These are phyloP conservation scores for Vaccinium vitisidaea DNA, from an alignment of 148 eudicot species.

Conservation along the genomic window DNA sequence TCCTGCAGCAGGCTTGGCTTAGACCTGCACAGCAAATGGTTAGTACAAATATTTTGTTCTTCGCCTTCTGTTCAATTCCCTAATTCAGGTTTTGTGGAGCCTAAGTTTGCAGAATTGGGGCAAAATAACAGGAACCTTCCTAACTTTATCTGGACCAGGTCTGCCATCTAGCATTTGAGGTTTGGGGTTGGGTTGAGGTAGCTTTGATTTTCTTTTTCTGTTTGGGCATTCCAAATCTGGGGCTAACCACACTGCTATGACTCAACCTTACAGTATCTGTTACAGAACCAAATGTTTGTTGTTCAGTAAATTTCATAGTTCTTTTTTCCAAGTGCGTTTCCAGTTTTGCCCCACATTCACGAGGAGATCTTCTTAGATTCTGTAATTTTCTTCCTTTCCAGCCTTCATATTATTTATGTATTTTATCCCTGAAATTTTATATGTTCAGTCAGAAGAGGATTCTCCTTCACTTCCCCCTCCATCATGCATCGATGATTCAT, in stretches of 20 bases:
- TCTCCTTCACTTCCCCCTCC: constrained; percentile 30
- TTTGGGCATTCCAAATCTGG: not conserved
- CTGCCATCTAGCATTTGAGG: not conserved
- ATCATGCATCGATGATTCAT: constrained; percentile 64
- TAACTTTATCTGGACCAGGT: not conserved
- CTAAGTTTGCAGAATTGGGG: constrained; percentile 2
- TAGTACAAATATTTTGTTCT: constrained; percentile 16
- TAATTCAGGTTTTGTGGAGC: not conserved
- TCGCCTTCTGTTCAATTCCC: not conserved
- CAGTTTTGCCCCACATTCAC: not conserved
- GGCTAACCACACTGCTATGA: not conserved
- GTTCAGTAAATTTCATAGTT: not conserved
- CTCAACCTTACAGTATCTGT: not conserved
- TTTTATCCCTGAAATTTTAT: not conserved
- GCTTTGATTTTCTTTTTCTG: not conserved
- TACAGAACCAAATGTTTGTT: not conserved
- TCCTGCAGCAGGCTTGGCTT: constrained; percentile 74
- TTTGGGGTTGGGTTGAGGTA: not conserved
- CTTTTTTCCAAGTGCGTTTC: not conserved
- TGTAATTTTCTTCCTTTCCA: not conserved
- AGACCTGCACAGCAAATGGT: constrained; percentile 45
- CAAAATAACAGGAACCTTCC: constrained; percentile 2
- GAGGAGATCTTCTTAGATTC: constrained; percentile 6
- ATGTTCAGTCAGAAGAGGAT: constrained; percentile 42
- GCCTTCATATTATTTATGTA: not conserved